Percentiles rank a stretch among this genome's conserved stretches.
Conservation (phyloP, 352 stramenopile species). For the Pythium insidiosum region DNA sequence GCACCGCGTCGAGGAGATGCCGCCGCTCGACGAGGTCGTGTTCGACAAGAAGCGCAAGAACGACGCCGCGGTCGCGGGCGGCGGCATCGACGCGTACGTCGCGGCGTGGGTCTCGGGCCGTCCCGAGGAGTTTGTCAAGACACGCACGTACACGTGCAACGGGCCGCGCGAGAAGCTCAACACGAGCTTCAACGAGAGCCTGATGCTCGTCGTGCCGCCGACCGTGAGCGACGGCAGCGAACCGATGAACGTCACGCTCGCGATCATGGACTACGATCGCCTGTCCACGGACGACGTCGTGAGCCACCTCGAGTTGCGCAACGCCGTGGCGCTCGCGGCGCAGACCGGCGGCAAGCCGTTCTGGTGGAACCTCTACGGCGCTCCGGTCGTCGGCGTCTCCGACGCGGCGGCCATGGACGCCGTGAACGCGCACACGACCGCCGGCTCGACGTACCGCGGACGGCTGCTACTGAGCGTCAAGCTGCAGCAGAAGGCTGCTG, state of each 20-base stretch:
- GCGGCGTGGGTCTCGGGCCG: conserved; percentile 21
- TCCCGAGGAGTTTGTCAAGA: conserved; percentile 38
- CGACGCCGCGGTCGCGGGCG: conserved; percentile 17
- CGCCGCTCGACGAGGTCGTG: conserved; percentile 46
- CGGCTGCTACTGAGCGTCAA: conserved; percentile 59
- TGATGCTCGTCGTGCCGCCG: conserved; percentile 36
- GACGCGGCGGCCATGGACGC: conserved; percentile 24
- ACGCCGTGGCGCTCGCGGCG: conserved; percentile 25
- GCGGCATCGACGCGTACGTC: conserved; percentile 68
- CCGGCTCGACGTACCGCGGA: conserved; percentile 73
- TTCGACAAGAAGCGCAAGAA: conserved; percentile 42
- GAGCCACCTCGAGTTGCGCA: conserved; percentile 31
- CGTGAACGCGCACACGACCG: conserved; percentile 54
- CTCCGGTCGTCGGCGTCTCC: conserved; percentile 40
- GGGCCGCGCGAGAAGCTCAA: conserved; percentile 49
- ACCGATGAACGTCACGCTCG: conserved; percentile 25
- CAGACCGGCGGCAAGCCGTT: conserved; percentile 29
- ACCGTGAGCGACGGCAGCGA: conserved; percentile 14
- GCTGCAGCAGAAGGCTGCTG: conserved; percentile 39
- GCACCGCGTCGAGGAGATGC: conserved; percentile 51
- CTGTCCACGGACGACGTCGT: conserved; percentile 62
- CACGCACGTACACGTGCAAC: conserved; percentile 57
- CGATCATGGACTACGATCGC: conserved; percentile 64
- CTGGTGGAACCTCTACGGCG: conserved; percentile 72
- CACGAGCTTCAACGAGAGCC: conserved; percentile 53